Evolutionary conservation across 2,329 filamentous ascomycete genomes (phyloP).

Genomic region (Colletotrichum sp.): DNA sequence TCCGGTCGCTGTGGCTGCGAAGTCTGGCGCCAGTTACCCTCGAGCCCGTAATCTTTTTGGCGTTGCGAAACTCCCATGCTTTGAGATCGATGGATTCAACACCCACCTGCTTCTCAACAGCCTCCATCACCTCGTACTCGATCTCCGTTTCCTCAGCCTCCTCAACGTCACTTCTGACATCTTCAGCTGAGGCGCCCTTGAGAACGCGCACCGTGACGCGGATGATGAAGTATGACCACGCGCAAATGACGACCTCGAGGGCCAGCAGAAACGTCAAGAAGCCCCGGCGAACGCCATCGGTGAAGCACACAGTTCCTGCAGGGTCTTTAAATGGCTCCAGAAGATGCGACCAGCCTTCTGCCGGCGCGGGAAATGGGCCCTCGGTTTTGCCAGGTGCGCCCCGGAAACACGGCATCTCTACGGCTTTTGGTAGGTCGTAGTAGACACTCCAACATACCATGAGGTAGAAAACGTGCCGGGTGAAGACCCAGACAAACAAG

Average conservation of each 20-base stretch:
- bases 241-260: not conserved
- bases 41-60: not conserved
- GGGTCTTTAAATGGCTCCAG: not conserved
- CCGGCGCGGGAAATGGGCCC: not conserved
- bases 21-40: accelerated
- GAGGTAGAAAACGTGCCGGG: not conserved
- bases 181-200: not conserved
- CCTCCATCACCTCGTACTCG: not conserved
- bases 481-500: not conserved
- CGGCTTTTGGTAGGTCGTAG: not conserved
- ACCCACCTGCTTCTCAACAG: not conserved
- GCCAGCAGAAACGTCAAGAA: not conserved
- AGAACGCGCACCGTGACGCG: not conserved
- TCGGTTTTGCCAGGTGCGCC: not conserved
- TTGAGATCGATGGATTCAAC: not conserved
- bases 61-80: not conserved
- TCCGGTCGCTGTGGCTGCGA: not conserved
- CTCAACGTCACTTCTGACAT: not conserved
- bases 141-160: not conserved
- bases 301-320: not conserved
- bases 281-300: accelerated
- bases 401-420: not conserved
- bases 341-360: not conserved
- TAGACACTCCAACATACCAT: not conserved
- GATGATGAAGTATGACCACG: not conserved